Conservation (phyloP, 768 basidiomycete species). For the Gelatoporia subvermispora region DNA sequence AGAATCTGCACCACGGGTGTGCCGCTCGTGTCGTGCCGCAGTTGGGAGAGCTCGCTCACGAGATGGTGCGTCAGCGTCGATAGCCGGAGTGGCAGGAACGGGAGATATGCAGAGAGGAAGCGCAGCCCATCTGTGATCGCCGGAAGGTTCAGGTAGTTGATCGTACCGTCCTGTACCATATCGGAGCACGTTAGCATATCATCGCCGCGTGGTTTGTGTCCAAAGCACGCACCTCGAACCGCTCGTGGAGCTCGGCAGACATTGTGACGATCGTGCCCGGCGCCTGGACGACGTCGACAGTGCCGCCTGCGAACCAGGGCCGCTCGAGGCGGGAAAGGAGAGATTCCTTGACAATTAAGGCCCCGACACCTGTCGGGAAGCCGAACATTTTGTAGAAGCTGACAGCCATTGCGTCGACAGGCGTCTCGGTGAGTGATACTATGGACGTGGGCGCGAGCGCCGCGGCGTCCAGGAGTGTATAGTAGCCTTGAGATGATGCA, state of each 20-base stretch:
- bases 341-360: conserved; percentile 66
- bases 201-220: not conserved
- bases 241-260: conserved; percentile 56
- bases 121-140: conserved; percentile 77
- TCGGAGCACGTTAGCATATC: not conserved
- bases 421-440: conserved; percentile 58
- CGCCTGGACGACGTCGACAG: conserved; percentile 78
- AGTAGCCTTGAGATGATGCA: conserved; percentile 66
- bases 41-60: conserved; percentile 44
- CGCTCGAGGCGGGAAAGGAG: conserved; percentile 58
- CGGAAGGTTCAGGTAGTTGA: conserved; percentile 74
- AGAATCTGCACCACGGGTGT: conserved; percentile 64
- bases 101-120: conserved; percentile 73
- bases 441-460: conserved; percentile 71
- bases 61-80: conserved; percentile 65
- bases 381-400: conserved; percentile 93
- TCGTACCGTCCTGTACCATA: conserved; percentile 68
- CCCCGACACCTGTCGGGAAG: conserved; percentile 81
- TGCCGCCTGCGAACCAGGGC: conserved; percentile 85
- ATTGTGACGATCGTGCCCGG: conserved; percentile 67
- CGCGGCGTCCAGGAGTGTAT: conserved; percentile 76
- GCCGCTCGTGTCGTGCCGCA: conserved; percentile 59
- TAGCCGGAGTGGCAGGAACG: conserved; percentile 72
- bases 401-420: conserved; percentile 78
- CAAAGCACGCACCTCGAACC: conserved; percentile 61